A percentile compares a stretch with the other conserved stretches of the same genome.
Conservation (phyloP, 148 eudicot genomes). For the Fagopyrum esculentum region DNA sequence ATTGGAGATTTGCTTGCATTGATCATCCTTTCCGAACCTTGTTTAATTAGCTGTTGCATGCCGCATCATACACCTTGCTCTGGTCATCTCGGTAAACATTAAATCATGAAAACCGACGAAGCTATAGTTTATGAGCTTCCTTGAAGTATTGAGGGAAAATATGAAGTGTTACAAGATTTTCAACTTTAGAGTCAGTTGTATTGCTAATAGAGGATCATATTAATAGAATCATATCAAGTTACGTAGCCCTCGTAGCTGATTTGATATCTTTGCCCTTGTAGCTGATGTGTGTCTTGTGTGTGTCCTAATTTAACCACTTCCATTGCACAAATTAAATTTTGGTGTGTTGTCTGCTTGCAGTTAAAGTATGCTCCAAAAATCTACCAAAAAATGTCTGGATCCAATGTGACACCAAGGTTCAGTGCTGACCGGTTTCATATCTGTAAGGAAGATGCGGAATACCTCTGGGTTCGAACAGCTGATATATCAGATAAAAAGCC, state of each 20-base stretch:
- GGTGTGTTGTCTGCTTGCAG: constrained; percentile 28
- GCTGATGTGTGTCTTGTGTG: background rate
- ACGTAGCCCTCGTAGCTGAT: background rate
- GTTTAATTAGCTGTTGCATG: background rate
- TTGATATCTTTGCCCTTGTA: background rate
- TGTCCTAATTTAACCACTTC: background rate
- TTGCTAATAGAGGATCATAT: background rate
- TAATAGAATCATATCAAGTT: background rate
- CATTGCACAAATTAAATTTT: background rate
- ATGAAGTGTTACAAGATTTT: background rate
- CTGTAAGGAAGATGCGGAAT: constrained; percentile 81
- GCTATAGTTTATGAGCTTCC: background rate
- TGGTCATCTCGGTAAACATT: background rate
- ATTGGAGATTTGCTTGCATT: background rate
- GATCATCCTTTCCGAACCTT: background rate
- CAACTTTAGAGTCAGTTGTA: background rate
- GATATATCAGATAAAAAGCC: constrained; percentile 63
- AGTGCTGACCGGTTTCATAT: constrained; percentile 60
- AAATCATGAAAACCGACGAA: background rate
- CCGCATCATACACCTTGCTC: background rate
- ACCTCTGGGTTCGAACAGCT: constrained; percentile 79
- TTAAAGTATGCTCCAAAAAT: constrained; percentile 82
- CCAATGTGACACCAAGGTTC: constrained; percentile 48
- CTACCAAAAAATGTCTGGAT: constrained; percentile 59
- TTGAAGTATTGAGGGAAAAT: background rate